Evolutionary conservation across 164 flowering plant species (phyloP), one percentile per base, ranked within the genome.

Genomic region (Nymphaea colorata): DNA sequence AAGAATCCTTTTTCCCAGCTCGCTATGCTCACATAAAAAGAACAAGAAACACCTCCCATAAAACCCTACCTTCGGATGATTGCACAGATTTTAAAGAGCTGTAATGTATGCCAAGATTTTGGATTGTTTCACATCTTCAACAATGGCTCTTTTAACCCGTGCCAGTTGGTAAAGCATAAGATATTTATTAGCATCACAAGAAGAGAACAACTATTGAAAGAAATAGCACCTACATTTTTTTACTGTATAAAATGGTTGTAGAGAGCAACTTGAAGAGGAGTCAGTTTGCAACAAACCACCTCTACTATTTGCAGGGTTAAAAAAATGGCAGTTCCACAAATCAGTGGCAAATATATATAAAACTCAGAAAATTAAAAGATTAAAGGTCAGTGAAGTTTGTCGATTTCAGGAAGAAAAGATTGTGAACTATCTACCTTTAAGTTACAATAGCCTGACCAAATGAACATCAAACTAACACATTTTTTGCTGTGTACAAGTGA

Each of bases 251-350:
- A 92, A 82, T 95, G 97, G 76, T 82, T 84, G 78, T 95, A 95
- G 60, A 95, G 68, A 68, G 81, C 83, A 44, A 83, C 69, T 67
- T 95, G 99, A 66, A 95, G 96, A 75, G 91, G 85, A 73, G 90
- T 84, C 86, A 95, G 75, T 80, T 84, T 95, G 98, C 99, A 95
- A 70, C 99, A 95, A 73, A 94, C 97, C 64, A 95, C 98, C 82
- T 95, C 98, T 72, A 95, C 79, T 57, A 95, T 92, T 98, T 95
- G 89, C 82, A 82, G 12, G n/a, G 16, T 10, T 8, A 55, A 55
- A 16, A 16, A 8, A 55, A 55, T 10, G 59, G 59, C 10, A 55
- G 59, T 25, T 25, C 36, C 36, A 25, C 36, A 25, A 25, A 25
- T 25, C 36, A 25, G 36, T 25, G 36, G 36, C 0, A 25, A 25